phyloP scores from a whole-genome alignment of 1,139 yeast species.

The Pichia sp. region DNA sequence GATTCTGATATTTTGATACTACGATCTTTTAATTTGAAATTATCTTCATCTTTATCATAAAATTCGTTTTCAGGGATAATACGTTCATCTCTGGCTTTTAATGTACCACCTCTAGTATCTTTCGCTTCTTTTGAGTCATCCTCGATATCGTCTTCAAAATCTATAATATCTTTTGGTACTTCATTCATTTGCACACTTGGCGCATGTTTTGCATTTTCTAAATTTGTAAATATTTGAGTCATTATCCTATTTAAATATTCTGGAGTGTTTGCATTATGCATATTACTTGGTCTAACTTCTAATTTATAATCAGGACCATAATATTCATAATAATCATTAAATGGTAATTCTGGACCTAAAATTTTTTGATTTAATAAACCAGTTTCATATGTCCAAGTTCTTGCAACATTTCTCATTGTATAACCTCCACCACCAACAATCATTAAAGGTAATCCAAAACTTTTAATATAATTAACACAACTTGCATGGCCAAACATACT shows the following conservation, averaged over 20 bases:
- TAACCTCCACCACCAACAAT: conserved; percentile 98
- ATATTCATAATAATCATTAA: conserved; percentile 94
- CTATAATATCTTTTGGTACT: conserved; percentile 84
- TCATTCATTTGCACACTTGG: conserved; percentile 93
- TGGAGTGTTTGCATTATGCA: conserved; percentile 94
- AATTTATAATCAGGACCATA: conserved; percentile 93
- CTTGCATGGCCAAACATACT: conserved; percentile 93
- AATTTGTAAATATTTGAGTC: conserved; percentile 67
- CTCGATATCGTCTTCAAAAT: conserved; percentile 67
- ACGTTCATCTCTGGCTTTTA: conserved; percentile 70
- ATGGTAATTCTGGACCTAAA: conserved; percentile 80
- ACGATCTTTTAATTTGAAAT: conserved; percentile 25
- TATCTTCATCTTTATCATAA: conserved; percentile 57
- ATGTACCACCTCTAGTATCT: conserved; percentile 90
- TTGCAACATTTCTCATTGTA: conserved; percentile 89
- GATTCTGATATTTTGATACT: background rate
- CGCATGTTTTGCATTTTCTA: conserved; percentile 86
- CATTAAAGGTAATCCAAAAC: conserved; percentile 82
- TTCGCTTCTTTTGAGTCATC: conserved; percentile 68
- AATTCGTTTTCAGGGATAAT: conserved; percentile 64
- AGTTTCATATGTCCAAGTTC: conserved; percentile 94
- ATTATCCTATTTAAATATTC: conserved; percentile 85
- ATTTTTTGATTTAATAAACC: conserved; percentile 78
- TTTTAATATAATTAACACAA: conserved; percentile 79
- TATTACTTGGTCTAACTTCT: conserved; percentile 91